Evolutionary conservation across 2,329 filamentous ascomycete genomes (phyloP).

Genomic region (Proliferodiscus dingleyae): DNA sequence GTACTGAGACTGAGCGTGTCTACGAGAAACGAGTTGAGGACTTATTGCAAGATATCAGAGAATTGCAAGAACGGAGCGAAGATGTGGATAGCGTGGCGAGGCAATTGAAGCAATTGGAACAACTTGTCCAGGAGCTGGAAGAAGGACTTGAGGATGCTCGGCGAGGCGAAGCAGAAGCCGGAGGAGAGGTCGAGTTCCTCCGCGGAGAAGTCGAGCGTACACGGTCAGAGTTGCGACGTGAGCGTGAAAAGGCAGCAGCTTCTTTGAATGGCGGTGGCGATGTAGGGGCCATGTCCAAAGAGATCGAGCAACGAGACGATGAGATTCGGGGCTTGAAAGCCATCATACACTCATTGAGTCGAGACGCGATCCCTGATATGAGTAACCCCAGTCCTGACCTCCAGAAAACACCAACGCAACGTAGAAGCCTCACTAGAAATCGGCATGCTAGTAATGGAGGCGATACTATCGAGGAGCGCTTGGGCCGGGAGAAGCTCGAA

Average conservation of each 20-base stretch:
- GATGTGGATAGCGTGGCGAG: slow-evolving; percentile 88
- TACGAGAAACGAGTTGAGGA: slow-evolving; percentile 92
- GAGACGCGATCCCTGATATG: slow-evolving; percentile 51
- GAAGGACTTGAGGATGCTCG: slow-evolving; percentile 94
- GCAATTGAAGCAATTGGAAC: slow-evolving; percentile 92
- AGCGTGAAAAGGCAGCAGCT: slow-evolving; percentile 75
- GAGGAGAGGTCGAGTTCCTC: slow-evolving; percentile 92
- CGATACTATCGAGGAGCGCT: slow-evolving; percentile 50
- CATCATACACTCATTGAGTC: slow-evolving; percentile 92
- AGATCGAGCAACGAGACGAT: slow-evolving; percentile 90
- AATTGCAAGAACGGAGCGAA: slow-evolving; percentile 74
- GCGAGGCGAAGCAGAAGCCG: slow-evolving; percentile 88
- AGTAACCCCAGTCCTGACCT: slow-evolving; percentile 18
- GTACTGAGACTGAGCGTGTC: slow-evolving; percentile 89
- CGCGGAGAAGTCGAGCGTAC: slow-evolving; percentile 92
- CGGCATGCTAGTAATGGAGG: slow-evolving; percentile 42
- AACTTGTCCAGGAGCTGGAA: slow-evolving; percentile 93
- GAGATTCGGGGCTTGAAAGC: slow-evolving; percentile 96
- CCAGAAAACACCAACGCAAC: slow-evolving; percentile 29
- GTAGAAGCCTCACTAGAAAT: slow-evolving; percentile 14
- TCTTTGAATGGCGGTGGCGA: slow-evolving; percentile 49
- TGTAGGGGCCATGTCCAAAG: slow-evolving; percentile 55
- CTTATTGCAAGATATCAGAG: slow-evolving; percentile 75
- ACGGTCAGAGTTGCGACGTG: slow-evolving; percentile 78
- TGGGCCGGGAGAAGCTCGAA: slow-evolving; percentile 66